Percentiles rank a stretch among this genome's conserved stretches.
Evolutionary conservation across 192 early-diverging fungal genomes (phyloP).

Genomic region (Fimicolochytrium jonesii): DNA sequence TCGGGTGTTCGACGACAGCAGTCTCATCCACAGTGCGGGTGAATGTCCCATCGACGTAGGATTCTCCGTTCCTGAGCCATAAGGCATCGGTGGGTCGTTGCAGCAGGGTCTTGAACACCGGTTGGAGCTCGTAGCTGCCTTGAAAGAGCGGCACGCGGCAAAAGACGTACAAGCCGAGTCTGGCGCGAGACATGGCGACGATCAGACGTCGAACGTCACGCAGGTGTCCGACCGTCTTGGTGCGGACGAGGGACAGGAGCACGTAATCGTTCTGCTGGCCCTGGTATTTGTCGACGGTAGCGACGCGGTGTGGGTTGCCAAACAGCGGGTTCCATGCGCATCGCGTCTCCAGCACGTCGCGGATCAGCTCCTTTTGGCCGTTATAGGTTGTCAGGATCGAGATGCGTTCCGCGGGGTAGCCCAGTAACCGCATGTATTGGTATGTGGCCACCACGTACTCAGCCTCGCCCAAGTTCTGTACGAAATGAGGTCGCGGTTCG

Average conservation of each 20-base stretch:
- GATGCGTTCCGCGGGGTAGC: conserved; percentile 88
- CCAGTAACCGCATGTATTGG: conserved; percentile 93
- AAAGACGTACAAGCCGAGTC: conserved; percentile 93
- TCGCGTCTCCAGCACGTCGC: conserved; percentile 79
- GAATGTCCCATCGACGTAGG: conserved; percentile 11
- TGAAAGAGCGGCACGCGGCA: conserved; percentile 69
- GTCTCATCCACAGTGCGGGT: conserved; percentile 2
- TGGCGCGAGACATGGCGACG: conserved; percentile 90
- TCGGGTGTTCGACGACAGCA: not conserved
- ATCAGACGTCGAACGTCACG: conserved; percentile 89
- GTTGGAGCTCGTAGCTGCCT: conserved; percentile 76
- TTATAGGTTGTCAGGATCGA: conserved; percentile 96
- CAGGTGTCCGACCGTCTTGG: conserved; percentile 73
- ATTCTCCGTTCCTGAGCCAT: conserved; percentile 53
- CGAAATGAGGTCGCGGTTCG: conserved; percentile 80
- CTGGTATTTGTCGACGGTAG: conserved; percentile 97
- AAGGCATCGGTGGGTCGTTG: conserved; percentile 56
- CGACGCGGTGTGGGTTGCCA: conserved; percentile 68
- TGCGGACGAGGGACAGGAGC: conserved; percentile 89
- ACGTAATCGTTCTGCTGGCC: conserved; percentile 91
- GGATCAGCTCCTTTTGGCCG: conserved; percentile 89
- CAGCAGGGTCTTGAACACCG: conserved; percentile 59
- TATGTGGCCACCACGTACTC: conserved; percentile 94
- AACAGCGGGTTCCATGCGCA: conserved; percentile 88
- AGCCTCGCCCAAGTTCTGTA: conserved; percentile 97